phyloP scores from a whole-genome alignment of 257 asterid genomes.

The Salvia splendens region DNA sequence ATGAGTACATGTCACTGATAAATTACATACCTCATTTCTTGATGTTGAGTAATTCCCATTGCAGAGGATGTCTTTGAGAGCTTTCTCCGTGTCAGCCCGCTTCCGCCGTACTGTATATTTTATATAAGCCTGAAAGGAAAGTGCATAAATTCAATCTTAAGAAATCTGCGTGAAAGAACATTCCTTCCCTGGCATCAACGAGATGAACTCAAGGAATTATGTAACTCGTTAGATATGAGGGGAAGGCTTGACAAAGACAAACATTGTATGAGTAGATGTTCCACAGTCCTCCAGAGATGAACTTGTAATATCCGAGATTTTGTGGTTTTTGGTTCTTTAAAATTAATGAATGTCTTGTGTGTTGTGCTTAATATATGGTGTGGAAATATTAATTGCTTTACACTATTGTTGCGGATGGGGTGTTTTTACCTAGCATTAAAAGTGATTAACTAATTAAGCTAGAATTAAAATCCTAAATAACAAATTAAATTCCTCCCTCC shows the following conservation, averaged over 20 bases:
- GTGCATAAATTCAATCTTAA: not conserved
- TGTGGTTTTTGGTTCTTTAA: no score
- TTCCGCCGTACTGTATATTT: constrained; percentile 59
- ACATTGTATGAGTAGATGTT: no score
- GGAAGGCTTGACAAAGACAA: not conserved
- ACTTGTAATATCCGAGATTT: no score
- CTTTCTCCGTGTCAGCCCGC: constrained; percentile 69
- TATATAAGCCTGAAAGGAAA: constrained; percentile 52
- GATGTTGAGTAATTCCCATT: constrained; percentile 48
- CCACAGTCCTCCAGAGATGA: no score
- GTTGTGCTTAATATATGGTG: no score
- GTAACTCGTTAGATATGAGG: not conserved
- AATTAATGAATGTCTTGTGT: no score
- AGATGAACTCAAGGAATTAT: not conserved
- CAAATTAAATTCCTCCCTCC: no score
- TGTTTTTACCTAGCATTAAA: no score
- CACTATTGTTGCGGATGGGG: no score
- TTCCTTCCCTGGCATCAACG: not conserved
- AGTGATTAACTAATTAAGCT: no score
- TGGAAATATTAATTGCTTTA: no score
- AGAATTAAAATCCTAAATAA: no score
- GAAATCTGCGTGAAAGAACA: not conserved
- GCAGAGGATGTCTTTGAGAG: constrained; percentile 57
- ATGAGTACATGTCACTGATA: constrained; percentile 1
- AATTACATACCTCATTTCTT: constrained; percentile 53